Percentiles rank a stretch among this genome's conserved stretches.
Conservation (phyloP, 2,329 filamentous ascomycete species). For the Colletotrichum truncatum region DNA sequence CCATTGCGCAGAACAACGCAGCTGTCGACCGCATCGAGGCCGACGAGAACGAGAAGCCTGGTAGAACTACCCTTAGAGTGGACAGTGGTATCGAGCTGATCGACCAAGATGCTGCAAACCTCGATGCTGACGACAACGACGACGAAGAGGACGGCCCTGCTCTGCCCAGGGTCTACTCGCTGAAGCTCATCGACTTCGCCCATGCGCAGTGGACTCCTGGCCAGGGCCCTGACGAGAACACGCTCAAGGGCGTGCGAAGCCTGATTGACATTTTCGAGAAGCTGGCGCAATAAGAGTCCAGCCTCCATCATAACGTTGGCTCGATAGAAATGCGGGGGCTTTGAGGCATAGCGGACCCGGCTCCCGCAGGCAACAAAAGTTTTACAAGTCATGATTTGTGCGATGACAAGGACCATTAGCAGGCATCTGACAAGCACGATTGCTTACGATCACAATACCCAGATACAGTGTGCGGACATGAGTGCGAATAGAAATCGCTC, state of each 20-base stretch:
- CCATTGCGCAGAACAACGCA: constrained; percentile 63
- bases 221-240: constrained; percentile 86
- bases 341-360: neutral
- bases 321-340: constrained; percentile 5
- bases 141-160: constrained; percentile 54
- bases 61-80: constrained; percentile 53
- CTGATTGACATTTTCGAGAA: constrained; percentile 76
- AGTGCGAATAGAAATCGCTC: constrained; percentile 24
- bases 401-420: constrained; percentile 1
- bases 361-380: neutral
- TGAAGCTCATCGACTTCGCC: constrained; percentile 97
- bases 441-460: constrained; percentile 22
- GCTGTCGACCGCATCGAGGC: constrained; percentile 58
- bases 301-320: neutral
- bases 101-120: constrained; percentile 37
- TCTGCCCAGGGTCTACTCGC: constrained; percentile 74
- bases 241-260: constrained; percentile 77
- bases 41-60: constrained; percentile 18
- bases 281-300: constrained; percentile 51
- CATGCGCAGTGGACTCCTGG: constrained; percentile 88
- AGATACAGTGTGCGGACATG: constrained; percentile 18
- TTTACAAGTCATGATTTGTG: constrained; percentile 17
- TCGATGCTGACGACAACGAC: constrained; percentile 31
- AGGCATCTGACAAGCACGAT: constrained; percentile 19
- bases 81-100: constrained; percentile 62